Evolutionary conservation across 2,329 filamentous ascomycete genomes (phyloP), one percentile per base, ranked within the genome.

Genomic region (Claviceps sp.): DNA sequence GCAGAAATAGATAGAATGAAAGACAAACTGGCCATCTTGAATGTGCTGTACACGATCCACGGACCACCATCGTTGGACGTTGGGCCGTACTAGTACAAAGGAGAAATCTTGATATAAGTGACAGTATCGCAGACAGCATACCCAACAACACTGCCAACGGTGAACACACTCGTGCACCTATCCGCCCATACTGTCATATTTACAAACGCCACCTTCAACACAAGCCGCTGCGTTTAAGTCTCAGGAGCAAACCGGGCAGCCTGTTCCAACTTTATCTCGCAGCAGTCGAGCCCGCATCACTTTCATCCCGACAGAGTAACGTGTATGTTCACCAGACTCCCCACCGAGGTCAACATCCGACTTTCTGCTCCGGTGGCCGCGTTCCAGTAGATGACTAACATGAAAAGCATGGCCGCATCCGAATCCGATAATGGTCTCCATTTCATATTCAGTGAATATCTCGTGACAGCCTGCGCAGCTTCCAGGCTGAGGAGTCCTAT

Each of bases 321-420:
- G 75, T 26, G 67, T 66, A 52, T 65, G 67, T 16, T 70, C 65
- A 11, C 73, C 69, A 42, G 69, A 66, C 2, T 67, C 66, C 16
- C 66, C 70, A 2, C 69, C 70, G 30, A 77, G 69, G 3, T 73
- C 70, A 3, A 70, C 64, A 52, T 83, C 77, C 5, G 66, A 63
- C 26, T 65, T 65, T 63, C 68, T 73, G 51, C 60, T 74, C 40
- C 70, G 68, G 45, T 75, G 63, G 48, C 81, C 57, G 53, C 69
- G 67, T 57, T 75, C 74, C 14, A 91, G 66, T 18, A 93, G 69
- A 61, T 90, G 89, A 3, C 77, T 74, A 1, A 90, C 73, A 60
- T 94, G 88, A 64, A 87, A 93, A 26, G 89, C 82, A 62, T 93
- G 87, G 0, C 87, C 85, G 62, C 88, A 94, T 1, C 84, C 82